phyloP scores from a whole-genome alignment of 73 alveolate species.

The Paramecium tetraurelia region DNA sequence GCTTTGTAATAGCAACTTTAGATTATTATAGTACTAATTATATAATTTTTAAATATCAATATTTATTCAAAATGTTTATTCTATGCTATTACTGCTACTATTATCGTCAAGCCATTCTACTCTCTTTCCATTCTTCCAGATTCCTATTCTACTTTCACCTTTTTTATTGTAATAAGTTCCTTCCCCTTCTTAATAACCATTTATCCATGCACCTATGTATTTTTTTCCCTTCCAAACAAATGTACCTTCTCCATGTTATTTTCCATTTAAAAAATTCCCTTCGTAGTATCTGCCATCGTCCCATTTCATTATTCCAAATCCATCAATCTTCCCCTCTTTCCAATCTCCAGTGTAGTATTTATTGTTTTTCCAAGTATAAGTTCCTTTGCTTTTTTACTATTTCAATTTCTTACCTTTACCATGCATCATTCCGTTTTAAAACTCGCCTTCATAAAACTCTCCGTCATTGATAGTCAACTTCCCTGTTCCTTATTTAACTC shows the following conservation, averaged over 20 bases:
- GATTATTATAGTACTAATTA: not conserved
- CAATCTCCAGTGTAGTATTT: conserved; percentile 71
- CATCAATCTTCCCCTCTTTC: conserved; percentile 74
- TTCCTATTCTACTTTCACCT: conserved; percentile 34
- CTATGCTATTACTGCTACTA: not conserved
- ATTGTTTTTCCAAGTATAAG: conserved; percentile 68
- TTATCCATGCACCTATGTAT: conserved; percentile 80
- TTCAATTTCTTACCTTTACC: conserved; percentile 69
- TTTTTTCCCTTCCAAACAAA: conserved; percentile 73
- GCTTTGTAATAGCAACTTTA: not conserved
- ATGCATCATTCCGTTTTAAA: conserved; percentile 68
- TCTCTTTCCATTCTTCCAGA: conserved; percentile 59
- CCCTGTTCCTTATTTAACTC: conserved; percentile 80
- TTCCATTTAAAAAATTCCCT: conserved; percentile 67
- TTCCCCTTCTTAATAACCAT: conserved; percentile 77
- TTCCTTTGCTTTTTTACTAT: conserved; percentile 56
- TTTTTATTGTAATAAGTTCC: conserved; percentile 47
- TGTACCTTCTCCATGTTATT: conserved; percentile 71
- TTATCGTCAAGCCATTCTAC: conserved; percentile 6
- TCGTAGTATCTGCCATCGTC: conserved; percentile 72
- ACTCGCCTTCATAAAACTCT: conserved; percentile 72
- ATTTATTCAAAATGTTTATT: not conserved
- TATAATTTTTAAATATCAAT: not conserved
- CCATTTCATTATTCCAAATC: conserved; percentile 74
- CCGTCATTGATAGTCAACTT: conserved; percentile 71